A percentile compares a stretch with the other conserved stretches of the same genome.
phyloP scores from a whole-genome alignment of 441 rosid species.

The Eruca vesicaria region DNA sequence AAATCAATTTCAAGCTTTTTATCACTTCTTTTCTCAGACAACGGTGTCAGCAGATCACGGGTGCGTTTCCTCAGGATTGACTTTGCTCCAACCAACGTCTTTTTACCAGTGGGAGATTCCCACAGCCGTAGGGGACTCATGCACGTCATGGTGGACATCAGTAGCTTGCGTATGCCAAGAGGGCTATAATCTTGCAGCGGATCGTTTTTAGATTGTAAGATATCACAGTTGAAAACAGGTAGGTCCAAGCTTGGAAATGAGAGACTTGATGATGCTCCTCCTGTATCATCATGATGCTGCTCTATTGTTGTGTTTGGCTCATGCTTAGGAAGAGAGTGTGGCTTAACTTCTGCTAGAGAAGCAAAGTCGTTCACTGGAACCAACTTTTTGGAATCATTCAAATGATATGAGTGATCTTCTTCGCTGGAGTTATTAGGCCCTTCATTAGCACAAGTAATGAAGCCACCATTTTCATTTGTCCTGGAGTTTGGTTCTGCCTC shows the following conservation, averaged over 20 bases:
- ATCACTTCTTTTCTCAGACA: constrained; percentile 82
- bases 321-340: constrained; percentile 42
- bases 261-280: constrained; percentile 79
- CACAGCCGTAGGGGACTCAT: constrained; percentile 89
- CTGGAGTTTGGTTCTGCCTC: constrained; percentile 48
- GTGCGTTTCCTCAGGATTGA: constrained; percentile 86
- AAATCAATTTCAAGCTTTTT: constrained; percentile 80
- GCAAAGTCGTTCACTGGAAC: constrained; percentile 62
- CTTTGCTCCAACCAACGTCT: constrained; percentile 75
- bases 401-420: constrained; percentile 53
- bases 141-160: constrained; percentile 90
- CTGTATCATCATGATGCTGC: constrained; percentile 49
- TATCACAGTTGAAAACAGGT: constrained; percentile 55
- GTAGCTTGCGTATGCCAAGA: constrained; percentile 94
- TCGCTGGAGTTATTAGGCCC: constrained; percentile 31
- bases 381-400: constrained; percentile 56
- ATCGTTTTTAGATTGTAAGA: constrained; percentile 36
- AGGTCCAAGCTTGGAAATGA: constrained; percentile 89
- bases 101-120: constrained; percentile 94
- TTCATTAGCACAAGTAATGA: constrained; percentile 49
- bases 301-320: constrained; percentile 34
- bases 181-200: constrained; percentile 92
- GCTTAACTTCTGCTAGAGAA: constrained; percentile 42
- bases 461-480: constrained; percentile 44
- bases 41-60: constrained; percentile 86